Evolutionary conservation across 2,329 filamentous ascomycete genomes (phyloP).

Genomic region (Colletotrichum musicola): DNA sequence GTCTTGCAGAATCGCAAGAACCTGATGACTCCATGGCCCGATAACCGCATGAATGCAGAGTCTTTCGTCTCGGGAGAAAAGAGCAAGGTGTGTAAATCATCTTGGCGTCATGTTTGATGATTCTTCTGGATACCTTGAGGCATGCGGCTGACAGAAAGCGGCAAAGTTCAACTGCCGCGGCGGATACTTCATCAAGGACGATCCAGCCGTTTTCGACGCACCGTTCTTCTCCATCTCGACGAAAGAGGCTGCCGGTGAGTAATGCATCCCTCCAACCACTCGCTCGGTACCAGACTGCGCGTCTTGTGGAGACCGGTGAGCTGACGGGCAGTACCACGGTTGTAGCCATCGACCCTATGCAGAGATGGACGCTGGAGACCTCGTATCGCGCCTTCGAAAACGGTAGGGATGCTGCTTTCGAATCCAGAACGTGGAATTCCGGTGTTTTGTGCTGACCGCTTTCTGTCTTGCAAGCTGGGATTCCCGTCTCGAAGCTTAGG

Average conservation of each 20-base stretch:
- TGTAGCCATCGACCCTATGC: conserved; percentile 48
- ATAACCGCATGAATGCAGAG: conserved; percentile 46
- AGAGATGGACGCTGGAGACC: conserved; percentile 50
- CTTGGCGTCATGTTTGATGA: no score
- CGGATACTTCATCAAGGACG: conserved; percentile 58
- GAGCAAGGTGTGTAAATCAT: conserved; percentile 41
- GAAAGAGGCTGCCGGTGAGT: conserved; percentile 57
- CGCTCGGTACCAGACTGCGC: no score
- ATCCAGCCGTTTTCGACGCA: conserved; percentile 61
- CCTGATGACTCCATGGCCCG: conserved; percentile 49
- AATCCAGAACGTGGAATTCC: neutral
- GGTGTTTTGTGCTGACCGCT: no score
- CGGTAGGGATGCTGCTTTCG: conserved; percentile 41
- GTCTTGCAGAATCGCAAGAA: conserved; percentile 47
- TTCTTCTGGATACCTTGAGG: no score
- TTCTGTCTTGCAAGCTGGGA: conserved; percentile 43
- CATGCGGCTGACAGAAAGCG: no score
- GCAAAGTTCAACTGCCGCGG: conserved; percentile 27
- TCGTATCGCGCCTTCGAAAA: conserved; percentile 54
- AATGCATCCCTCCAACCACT: conserved; percentile 46
- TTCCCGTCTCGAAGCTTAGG: conserved; percentile 45
- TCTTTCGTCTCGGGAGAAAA: conserved; percentile 42
- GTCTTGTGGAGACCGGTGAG: no score
- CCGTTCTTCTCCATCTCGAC: conserved; percentile 64
- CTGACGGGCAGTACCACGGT: conserved; percentile 39